A percentile compares a stretch with the other conserved stretches of the same genome.
Conservation (phyloP, 805 yeast genomes). For the Starmerella tilneyi region DNA sequence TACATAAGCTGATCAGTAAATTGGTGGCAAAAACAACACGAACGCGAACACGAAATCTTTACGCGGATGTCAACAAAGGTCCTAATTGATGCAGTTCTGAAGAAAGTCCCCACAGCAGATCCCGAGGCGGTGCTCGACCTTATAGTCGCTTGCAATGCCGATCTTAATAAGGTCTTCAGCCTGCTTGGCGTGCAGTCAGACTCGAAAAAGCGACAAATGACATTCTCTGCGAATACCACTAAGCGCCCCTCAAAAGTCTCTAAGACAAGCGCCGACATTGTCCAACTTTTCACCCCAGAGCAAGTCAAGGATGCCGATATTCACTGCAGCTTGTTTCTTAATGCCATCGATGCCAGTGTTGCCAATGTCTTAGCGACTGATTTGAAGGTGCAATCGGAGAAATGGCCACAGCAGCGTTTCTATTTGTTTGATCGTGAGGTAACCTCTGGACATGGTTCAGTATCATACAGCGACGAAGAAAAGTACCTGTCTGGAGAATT, state of each 20-base stretch:
- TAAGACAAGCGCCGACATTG: conserved; percentile 13
- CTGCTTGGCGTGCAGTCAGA: conserved; percentile 32
- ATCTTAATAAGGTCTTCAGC: conserved; percentile 35
- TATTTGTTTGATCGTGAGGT: conserved; percentile 55
- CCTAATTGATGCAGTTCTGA: conserved; percentile 22
- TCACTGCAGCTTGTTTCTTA: conserved; percentile 43
- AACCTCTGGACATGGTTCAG: conserved; percentile 45
- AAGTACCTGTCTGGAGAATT: conserved; percentile 15
- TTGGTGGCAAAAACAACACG: neutral
- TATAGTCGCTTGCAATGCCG: conserved; percentile 45
- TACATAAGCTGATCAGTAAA: neutral
- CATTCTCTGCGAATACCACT: conserved; percentile 15
- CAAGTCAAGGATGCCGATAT: conserved; percentile 37
- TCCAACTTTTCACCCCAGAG: conserved; percentile 40
- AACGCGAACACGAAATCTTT: neutral
- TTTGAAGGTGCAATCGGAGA: conserved; percentile 36
- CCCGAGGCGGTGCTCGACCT: conserved; percentile 40
- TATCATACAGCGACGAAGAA: conserved; percentile 31
- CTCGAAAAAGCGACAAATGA: conserved; percentile 19
- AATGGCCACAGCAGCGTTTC: conserved; percentile 41
- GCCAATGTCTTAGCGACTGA: conserved; percentile 40
- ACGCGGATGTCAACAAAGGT: conserved; percentile 22
- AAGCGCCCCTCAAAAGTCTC: conserved; percentile 6
- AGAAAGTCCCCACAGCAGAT: conserved; percentile 38
- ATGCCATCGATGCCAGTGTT: conserved; percentile 43